A percentile compares a stretch with the other conserved stretches of the same genome.
Evolutionary conservation across 208 protist genomes (phyloP).

Genomic region (Trypanosoma melophagium): DNA sequence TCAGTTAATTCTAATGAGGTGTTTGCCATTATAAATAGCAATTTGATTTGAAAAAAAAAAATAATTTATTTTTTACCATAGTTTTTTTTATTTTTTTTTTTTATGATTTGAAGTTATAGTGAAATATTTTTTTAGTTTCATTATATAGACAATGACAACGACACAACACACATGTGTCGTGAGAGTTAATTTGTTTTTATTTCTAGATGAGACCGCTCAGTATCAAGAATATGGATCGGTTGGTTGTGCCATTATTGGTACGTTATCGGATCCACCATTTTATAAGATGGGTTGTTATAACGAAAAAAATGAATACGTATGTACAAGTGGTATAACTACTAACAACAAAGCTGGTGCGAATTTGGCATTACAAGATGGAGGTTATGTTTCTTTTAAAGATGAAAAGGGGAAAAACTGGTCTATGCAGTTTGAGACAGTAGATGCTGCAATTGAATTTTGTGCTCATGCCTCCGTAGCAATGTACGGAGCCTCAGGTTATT

Average conservation of each 20-base stretch:
- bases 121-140: background rate
- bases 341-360: conserved; percentile 70
- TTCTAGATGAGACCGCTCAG: conserved; percentile 34
- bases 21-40: too few species aligned
- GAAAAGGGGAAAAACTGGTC: conserved; percentile 64
- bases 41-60: background rate
- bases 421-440: conserved; percentile 53
- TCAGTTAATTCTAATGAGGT: too few species aligned
- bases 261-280: conserved; percentile 29
- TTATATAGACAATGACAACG: conserved; percentile 20
- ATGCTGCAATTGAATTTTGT: conserved; percentile 49
- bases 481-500: conserved; percentile 60
- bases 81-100: conserved; percentile 21
- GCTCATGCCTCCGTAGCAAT: conserved; percentile 67
- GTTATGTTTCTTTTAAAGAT: conserved; percentile 73
- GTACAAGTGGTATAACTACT: conserved; percentile 53
- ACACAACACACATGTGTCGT: conserved; percentile 53
- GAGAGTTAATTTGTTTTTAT: conserved; percentile 50
- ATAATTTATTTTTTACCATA: background rate
- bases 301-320: conserved; percentile 65
- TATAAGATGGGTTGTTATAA: conserved; percentile 84
- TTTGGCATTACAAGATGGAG: conserved; percentile 48
- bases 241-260: conserved; percentile 61
- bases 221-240: conserved; percentile 62
- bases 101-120: background rate